Evolutionary conservation across 768 basidiomycete species (phyloP).

Genomic region (Multifurca ochricompacta): DNA sequence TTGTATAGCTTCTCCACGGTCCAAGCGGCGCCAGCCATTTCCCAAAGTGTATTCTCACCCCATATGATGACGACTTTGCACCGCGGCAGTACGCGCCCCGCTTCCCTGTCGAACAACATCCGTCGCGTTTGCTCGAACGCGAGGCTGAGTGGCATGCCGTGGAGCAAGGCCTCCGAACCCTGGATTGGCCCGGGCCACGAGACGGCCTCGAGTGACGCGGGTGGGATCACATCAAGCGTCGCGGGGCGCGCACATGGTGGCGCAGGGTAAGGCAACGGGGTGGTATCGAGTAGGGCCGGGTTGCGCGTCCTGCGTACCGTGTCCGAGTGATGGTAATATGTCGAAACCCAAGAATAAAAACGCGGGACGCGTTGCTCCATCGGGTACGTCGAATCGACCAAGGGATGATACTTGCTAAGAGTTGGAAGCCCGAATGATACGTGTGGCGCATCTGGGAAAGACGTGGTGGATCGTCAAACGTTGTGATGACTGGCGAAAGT

Average conservation of each 20-base stretch:
- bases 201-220: slow-evolving; percentile 9
- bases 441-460: slow-evolving; percentile 8
- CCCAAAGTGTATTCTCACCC: slow-evolving; percentile 19
- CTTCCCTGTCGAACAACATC: slow-evolving; percentile 7
- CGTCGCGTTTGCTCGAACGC: slow-evolving; percentile 9
- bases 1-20: slow-evolving; percentile 12
- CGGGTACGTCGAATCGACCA: slow-evolving; percentile 10
- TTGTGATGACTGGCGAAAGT: too few species aligned
- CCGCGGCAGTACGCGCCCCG: slow-evolving; percentile 10
- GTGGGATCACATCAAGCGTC: slow-evolving; percentile 16
- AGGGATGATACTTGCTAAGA: slow-evolving; percentile 13
- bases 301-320: slow-evolving; percentile 2
- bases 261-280: slow-evolving; percentile 7
- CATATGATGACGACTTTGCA: slow-evolving; percentile 17
- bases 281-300: slow-evolving; percentile 9
- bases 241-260: slow-evolving; percentile 1
- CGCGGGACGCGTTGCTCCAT: slow-evolving; percentile 13
- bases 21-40: slow-evolving; percentile 16
- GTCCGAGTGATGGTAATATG: slow-evolving; percentile 18
- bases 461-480: neutral
- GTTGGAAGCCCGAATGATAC: slow-evolving; percentile 14
- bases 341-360: slow-evolving; percentile 19
- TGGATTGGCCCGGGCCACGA: slow-evolving; percentile 16
- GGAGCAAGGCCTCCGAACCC: slow-evolving; percentile 16
- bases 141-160: slow-evolving; percentile 12